phyloP scores from a whole-genome alignment of 164 flowering plant species.

The Nymphaea colorata region DNA sequence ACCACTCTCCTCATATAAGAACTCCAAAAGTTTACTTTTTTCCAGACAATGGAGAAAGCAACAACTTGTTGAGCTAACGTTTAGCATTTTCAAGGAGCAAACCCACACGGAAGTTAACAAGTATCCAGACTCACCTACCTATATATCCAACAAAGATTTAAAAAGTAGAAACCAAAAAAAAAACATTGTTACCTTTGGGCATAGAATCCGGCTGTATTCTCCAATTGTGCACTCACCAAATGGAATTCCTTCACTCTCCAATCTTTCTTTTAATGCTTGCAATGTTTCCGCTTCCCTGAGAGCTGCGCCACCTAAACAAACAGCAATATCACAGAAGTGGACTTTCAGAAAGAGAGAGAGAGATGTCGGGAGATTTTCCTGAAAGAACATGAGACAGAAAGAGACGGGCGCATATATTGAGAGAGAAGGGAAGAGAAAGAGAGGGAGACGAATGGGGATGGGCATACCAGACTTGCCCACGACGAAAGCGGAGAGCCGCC shows the following conservation, averaged over 20 bases:
- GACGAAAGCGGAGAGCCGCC: neutral
- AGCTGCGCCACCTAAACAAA: neutral
- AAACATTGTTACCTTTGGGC: constrained; percentile 2
- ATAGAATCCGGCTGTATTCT: constrained; percentile 2
- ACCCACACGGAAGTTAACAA: neutral
- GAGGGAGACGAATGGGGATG: too few relatives aligned
- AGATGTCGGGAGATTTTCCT: too few relatives aligned
- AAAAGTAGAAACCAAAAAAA: neutral
- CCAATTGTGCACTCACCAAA: constrained; percentile 4
- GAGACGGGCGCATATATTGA: neutral
- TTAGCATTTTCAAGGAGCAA: neutral
- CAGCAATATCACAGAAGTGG: neutral
- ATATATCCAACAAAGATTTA: neutral
- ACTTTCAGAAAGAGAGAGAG: neutral
- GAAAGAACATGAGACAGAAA: too few relatives aligned
- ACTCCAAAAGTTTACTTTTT: too few relatives aligned
- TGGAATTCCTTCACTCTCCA: constrained; percentile 6
- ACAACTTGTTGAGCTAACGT: too few relatives aligned
- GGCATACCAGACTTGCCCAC: neutral
- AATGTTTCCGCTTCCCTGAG: neutral
- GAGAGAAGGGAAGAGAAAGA: constrained; percentile 3
- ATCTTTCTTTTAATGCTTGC: constrained; percentile 4
- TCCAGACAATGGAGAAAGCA: too few relatives aligned
- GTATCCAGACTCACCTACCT: neutral
- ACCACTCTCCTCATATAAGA: too few relatives aligned